Percentiles rank a stretch among this genome's conserved stretches.
phyloP scores from a whole-genome alignment of 371 early-diverging fungal genomes.

The Paraphysoderma sedebokerense region DNA sequence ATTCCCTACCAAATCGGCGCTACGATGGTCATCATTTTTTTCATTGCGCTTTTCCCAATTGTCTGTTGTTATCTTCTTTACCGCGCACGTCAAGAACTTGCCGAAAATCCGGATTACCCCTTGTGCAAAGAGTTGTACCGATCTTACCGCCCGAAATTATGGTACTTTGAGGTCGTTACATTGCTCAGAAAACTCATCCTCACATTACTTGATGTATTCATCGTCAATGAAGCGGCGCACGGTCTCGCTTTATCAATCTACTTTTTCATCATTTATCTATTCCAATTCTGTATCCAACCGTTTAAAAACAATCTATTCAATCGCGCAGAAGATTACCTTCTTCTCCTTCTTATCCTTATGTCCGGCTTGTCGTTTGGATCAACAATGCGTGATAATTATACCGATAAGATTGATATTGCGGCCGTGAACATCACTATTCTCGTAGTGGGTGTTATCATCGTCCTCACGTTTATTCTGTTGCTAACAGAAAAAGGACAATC shows the following conservation, averaged over 20 bases:
- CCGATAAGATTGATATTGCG: background rate
- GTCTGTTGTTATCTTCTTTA: background rate
- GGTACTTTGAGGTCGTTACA: background rate
- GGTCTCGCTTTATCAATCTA: background rate
- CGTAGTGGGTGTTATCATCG: background rate
- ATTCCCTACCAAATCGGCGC: background rate
- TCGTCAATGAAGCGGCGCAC: background rate
- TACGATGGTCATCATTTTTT: background rate
- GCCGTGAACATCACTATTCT: background rate
- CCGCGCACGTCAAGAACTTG: background rate
- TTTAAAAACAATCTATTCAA: slow-evolving; percentile 1
- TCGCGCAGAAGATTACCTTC: background rate
- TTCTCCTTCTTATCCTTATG: background rate
- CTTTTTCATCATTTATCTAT: background rate
- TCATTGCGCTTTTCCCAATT: background rate
- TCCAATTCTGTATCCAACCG: background rate
- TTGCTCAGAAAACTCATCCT: background rate
- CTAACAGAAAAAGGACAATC: background rate
- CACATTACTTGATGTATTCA: background rate
- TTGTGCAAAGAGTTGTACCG: background rate
- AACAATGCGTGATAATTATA: background rate
- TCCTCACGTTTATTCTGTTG: background rate
- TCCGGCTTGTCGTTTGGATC: background rate
- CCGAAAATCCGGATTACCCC: background rate
- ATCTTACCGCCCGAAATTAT: background rate